Evolutionary conservation across 2,329 filamentous ascomycete species (phyloP).

Genomic region (Dothideomycetidae sp.): DNA sequence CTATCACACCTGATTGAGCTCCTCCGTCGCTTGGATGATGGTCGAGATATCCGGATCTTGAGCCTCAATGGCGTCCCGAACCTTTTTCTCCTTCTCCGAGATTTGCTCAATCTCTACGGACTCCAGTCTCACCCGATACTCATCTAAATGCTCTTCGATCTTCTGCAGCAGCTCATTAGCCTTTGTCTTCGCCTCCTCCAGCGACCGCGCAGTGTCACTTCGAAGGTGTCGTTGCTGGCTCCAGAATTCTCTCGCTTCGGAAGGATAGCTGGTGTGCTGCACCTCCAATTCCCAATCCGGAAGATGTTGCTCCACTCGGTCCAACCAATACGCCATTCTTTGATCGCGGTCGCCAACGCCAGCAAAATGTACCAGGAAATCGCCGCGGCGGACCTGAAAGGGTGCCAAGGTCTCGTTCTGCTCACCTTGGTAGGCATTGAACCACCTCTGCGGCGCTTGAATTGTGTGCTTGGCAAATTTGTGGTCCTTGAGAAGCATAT

Average conservation of each 20-base stretch:
- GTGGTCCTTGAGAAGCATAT: constrained; percentile 22
- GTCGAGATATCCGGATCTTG: constrained; percentile 14
- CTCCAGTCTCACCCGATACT: constrained; percentile 19
- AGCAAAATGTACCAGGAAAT: constrained; percentile 32
- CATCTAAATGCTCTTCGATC: constrained; percentile 16
- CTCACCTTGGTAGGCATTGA: constrained; percentile 30
- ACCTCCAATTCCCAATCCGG: constrained; percentile 27
- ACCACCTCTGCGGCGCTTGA: constrained; percentile 30
- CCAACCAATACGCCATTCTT: constrained; percentile 26
- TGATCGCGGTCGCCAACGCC: constrained; percentile 23
- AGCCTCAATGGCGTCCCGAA: constrained; percentile 18
- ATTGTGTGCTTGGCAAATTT: constrained; percentile 22
- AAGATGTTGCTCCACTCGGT: constrained; percentile 24
- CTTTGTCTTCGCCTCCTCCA: constrained; percentile 15
- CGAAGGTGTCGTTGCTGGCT: constrained; percentile 12
- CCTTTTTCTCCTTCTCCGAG: constrained; percentile 15
- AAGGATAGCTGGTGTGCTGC: constrained; percentile 24
- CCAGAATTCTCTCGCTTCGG: constrained; percentile 26
- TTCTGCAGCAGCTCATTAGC: constrained; percentile 16
- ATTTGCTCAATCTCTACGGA: constrained; percentile 17
- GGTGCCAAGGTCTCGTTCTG: constrained; percentile 24
- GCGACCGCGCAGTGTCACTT: constrained; percentile 2
- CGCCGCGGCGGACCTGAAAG: constrained; percentile 26
- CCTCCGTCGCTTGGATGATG: constrained; percentile 14
- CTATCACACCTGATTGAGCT: constrained; percentile 14